These are phyloP conservation scores for Lichtheimia ramosa DNA, from an alignment of 371 early-diverging fungal species.

Conservation along the genomic window DNA sequence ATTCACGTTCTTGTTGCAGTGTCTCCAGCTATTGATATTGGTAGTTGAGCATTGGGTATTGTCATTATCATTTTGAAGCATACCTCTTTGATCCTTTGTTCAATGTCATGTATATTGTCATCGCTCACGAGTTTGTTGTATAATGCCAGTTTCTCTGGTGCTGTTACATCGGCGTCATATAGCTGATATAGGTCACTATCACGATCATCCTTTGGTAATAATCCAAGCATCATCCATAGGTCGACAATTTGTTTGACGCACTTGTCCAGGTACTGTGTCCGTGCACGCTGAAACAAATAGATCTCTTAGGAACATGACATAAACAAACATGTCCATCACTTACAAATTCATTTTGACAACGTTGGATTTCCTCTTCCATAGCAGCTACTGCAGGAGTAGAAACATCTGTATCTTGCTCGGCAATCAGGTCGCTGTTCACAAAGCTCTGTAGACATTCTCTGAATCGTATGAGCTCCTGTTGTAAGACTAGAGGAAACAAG, in stretches of 20 bases:
- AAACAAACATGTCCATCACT: not conserved
- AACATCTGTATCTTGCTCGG: conserved; percentile 31
- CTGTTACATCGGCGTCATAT: conserved; percentile 9
- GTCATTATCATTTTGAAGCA: not conserved
- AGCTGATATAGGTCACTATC: conserved; percentile 22
- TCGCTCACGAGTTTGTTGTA: conserved; percentile 21
- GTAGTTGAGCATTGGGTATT: not conserved
- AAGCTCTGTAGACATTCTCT: conserved; percentile 18
- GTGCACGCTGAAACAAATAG: conserved; percentile 5
- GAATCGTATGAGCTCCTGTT: conserved; percentile 7
- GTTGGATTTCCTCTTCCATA: conserved; percentile 39
- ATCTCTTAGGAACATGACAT: not conserved
- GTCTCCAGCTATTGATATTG: conserved; percentile 23
- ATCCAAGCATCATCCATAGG: conserved; percentile 19
- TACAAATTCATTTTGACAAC: conserved; percentile 41
- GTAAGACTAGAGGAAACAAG: conserved; percentile 4
- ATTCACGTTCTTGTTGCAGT: conserved; percentile 30
- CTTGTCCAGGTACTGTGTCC: conserved; percentile 12
- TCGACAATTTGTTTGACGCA: conserved; percentile 12
- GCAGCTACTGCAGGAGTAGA: conserved; percentile 32
- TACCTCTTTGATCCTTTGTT: conserved; percentile 17
- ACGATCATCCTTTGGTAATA: conserved; percentile 13
- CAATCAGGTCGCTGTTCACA: conserved; percentile 27
- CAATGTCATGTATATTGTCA: conserved; percentile 14
- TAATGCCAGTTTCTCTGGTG: conserved; percentile 14